Base-by-base conservation (phyloP, 345 rosid genomes). In the Hibiscus mutabilis region DNA sequence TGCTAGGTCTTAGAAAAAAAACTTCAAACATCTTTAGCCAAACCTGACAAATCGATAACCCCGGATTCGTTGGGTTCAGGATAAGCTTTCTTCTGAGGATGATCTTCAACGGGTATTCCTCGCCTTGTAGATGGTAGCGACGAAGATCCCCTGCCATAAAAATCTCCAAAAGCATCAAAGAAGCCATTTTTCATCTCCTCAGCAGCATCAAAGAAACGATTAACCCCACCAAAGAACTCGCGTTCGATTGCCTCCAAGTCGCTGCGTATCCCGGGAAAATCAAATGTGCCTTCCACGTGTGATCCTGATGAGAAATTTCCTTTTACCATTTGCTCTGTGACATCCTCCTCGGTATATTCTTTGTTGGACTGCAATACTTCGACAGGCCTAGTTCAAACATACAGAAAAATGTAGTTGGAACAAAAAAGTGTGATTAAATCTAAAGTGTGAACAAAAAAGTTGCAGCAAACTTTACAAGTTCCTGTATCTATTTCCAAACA, bases 281-380 rank as follows among this genome's bases (percentile, higher is more conserved):
- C 75, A 3, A 92, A 85, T 2, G 89, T 81, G 3, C 70, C 85
- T 33, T 77, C 76, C 14, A 74, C 87, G 15, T 73, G 80, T 58
- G 79, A 75, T 60, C 73, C 74, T 0, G 66, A 9, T 15, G 64
- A 65, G 67, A 76, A 21, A 33, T 82, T 74, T 49, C 86, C 88
- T 59, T 77, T 79, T 14, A 56, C 73, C 60, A 88, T 77, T 79
- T 79, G 79, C 21, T 87, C 84, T 0, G 97, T 92, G n/a, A 92
- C 87, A 71, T 92, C 97, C 12, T 92, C 99, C 82, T 92, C 99
- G 3, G 96, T 87, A 77, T 90, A 90, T 79, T 92, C 99, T 74
- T 77, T 90, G 81, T 79, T 84, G 31, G 96, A 95, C 47, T 85
- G 70, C 78, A 95, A 66, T 56, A 95, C 85, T 82, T 90, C 86